Base-by-base conservation (phyloP, 202 grass and related monocot species). In the Cymbopogon flexuosus region DNA sequence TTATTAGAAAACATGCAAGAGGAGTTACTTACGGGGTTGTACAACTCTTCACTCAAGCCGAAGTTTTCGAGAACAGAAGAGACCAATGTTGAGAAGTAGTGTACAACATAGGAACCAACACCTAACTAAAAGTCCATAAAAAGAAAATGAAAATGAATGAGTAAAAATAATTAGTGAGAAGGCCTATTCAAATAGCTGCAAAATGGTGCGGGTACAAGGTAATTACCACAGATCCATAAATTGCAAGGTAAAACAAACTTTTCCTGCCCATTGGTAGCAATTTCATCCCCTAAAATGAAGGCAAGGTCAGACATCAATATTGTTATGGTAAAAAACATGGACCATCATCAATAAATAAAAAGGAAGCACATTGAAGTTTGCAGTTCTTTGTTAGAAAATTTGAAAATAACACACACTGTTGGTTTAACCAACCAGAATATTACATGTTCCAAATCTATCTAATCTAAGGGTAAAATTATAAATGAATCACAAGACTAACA, bases 191-290 rank as follows among this genome's bases (percentile, higher is more conserved):
- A 45, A 45, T 66, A 21, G 78, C 51, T 76, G 30, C 33, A 70
- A 67, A 81, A 72, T 42, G 70, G 3, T 63, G 71, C 51, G 22
- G 46, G 63, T 30, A 83, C 22, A 70, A n/a, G 51, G 73, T 80
- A 70, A 77, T 78, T 90, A 93, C 96, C 77, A 91, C 92, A 65
- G 96, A 99, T 84, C 92, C 92, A 91, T 93, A 99, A 73, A 99
- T 91, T 56, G 92, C 83, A 75, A 95, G 73, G 70, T 93, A 99
- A 56, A 99, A 64, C 54, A 93, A 64, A 84, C 88, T 93, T 84
- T 95, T 99, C 79, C 77, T 99, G 49, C 92, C 96, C 87, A 93
- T 91, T 4, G 92, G 92, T 82, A 99, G 70, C 74, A 99, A 79
- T 81, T 95, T 99, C 96, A 95, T 98, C 41, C 92, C 92, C 96